A percentile compares a stretch with the other conserved stretches of the same genome.
These are phyloP conservation scores for Suaeda aralocaspica DNA, from an alignment of 148 eudicot genomes.

Conservation along the genomic window DNA sequence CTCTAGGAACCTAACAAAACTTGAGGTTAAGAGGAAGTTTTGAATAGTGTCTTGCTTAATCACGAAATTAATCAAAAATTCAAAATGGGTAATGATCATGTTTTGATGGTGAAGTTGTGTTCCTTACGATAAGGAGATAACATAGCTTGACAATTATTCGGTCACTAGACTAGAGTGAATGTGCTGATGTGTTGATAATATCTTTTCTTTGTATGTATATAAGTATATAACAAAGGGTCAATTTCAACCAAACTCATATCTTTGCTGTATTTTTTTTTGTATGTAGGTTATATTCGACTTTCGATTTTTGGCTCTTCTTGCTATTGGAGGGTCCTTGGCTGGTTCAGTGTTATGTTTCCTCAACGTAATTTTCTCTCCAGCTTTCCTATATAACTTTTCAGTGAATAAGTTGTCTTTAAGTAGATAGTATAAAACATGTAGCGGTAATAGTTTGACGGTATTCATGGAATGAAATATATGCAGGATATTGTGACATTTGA, in stretches of 20 bases:
- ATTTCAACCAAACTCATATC: too few species aligned
- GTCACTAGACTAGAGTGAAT: neutral
- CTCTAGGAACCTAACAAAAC: too few species aligned
- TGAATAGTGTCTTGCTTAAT: neutral
- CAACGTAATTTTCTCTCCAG: constrained; percentile 46
- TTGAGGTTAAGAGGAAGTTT: neutral
- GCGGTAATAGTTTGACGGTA: too few species aligned
- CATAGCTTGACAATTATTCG: neutral
- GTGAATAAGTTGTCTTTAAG: too few species aligned
- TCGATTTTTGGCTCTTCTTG: constrained; percentile 89
- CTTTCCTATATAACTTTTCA: neutral
- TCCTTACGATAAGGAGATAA: neutral
- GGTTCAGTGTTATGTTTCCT: constrained; percentile 91
- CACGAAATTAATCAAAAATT: too few species aligned
- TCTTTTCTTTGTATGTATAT: too few species aligned
- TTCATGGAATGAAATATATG: too few species aligned
- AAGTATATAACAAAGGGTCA: too few species aligned
- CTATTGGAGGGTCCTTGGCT: constrained; percentile 75
- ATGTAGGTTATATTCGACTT: constrained; percentile 79
- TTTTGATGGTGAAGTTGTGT: neutral
- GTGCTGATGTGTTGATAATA: neutral
- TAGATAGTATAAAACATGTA: too few species aligned
- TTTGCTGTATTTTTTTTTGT: neutral
- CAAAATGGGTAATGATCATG: too few species aligned
- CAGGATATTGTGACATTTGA: too few species aligned